These are phyloP conservation scores for Nadsonia commutata DNA, from an alignment of 1,139 yeast genomes.

Conservation along the genomic window DNA sequence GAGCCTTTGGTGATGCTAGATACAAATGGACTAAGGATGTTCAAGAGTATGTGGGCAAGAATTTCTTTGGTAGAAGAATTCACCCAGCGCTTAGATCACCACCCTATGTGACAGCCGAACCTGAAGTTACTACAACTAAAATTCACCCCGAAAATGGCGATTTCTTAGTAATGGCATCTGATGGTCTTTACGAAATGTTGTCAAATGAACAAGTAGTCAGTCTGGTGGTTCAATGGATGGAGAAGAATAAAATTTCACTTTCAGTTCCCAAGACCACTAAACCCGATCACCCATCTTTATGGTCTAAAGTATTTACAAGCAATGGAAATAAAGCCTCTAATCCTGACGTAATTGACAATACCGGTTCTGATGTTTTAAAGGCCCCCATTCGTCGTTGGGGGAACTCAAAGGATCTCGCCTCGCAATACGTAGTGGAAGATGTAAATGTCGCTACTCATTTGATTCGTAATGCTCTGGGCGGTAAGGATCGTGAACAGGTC, in stretches of 20 bases:
- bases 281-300: constrained; percentile 5
- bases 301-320: constrained; percentile 11
- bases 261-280: constrained; percentile 2
- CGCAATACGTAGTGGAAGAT: constrained; percentile 48
- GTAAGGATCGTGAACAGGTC: constrained; percentile 77
- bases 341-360: constrained; percentile 20
- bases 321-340: constrained; percentile 9
- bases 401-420: constrained; percentile 16
- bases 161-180: constrained; percentile 85
- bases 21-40: constrained; percentile 69
- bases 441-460: constrained; percentile 84
- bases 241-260: constrained; percentile 36
- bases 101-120: constrained; percentile 95
- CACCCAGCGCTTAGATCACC: constrained; percentile 77
- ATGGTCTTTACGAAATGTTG: constrained; percentile 84
- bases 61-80: constrained; percentile 69
- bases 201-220: constrained; percentile 88
- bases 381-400: constrained; percentile 37
- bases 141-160: constrained; percentile 61
- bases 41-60: constrained; percentile 59
- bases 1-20: constrained; percentile 96
- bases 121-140: constrained; percentile 74
- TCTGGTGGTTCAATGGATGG: constrained; percentile 89
- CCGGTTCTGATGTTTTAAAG: constrained; percentile 36
- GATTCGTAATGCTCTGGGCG: constrained; percentile 86